A percentile compares a stretch with the other conserved stretches of the same genome.
Conservation (phyloP, 495 filamentous ascomycete genomes). For the Xylaria flabelliformis region DNA sequence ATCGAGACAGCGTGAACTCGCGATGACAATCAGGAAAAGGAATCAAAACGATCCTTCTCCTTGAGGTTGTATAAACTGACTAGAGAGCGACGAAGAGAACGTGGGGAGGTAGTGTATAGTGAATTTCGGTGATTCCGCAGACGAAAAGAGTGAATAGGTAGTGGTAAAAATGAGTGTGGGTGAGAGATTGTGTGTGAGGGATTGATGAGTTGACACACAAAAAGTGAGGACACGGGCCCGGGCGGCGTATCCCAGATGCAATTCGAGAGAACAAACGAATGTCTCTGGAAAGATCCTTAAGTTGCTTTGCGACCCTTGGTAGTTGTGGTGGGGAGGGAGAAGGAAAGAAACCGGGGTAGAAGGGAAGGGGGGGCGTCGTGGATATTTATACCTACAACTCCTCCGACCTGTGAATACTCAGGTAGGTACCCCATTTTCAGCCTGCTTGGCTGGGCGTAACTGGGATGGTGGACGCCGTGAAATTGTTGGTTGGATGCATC, state of each 20-base stretch:
- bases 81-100: conserved; percentile 59
- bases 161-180: conserved; percentile 31
- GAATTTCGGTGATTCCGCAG: conserved; percentile 27
- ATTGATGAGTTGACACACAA: conserved; percentile 52
- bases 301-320: conserved; percentile 59
- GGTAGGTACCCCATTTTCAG: conserved; percentile 17
- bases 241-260: conserved; percentile 51
- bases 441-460: conserved; percentile 25
- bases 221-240: conserved; percentile 57
- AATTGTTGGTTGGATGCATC: conserved; percentile 12
- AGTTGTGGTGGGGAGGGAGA: conserved; percentile 54
- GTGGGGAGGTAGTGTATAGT: conserved; percentile 30
- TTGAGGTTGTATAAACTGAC: conserved; percentile 33
- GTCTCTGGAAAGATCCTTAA: conserved; percentile 51
- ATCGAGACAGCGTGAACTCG: conserved; percentile 44
- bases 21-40: conserved; percentile 37
- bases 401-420: neutral
- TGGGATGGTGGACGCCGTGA: conserved; percentile 15
- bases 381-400: conserved; percentile 53
- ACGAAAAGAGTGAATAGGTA: conserved; percentile 28
- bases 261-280: conserved; percentile 43
- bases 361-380: conserved; percentile 35
- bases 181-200: conserved; percentile 30
- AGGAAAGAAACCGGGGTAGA: conserved; percentile 38
- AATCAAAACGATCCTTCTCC: conserved; percentile 5